Base-by-base conservation (phyloP, 75 land plant genomes). In the Adiantum capillusveneris region DNA sequence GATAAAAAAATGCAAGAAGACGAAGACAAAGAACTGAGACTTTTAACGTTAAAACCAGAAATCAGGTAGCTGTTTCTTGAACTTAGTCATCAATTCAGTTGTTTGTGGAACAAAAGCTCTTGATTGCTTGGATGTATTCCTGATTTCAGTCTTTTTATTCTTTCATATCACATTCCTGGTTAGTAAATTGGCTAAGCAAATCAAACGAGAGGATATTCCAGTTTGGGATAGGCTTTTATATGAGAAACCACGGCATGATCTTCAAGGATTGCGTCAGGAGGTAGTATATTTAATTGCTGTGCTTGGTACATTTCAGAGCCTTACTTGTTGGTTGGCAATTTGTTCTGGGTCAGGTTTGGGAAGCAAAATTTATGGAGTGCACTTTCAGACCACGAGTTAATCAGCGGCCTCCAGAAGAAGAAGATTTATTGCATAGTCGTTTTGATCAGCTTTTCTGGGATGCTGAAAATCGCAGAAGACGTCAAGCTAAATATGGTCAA, bases 381-480 rank as follows among this genome's bases (percentile, higher is more conserved):
- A 73, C 76, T 31, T 73, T 67, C 29, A 59, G 44, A 55, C 76
- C 76, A 30, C 52, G 56, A 22, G 64, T 73, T 14, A 73, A 73
- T 34, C 66, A 61, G 34, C 68, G 45, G 25, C 41, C 29, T 39
- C 17, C 26, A 39, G 51, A 29, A 31, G 60, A 56, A 5, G 46
- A 62, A 17, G 59, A 43, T 48, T 29, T 49, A 0, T 27, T 43
- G 16, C 29, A 53, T 45, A 17, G 49, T 51, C 70, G 76, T 2
- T 66, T 73, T 61, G 76, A 73, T 31, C 76, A 62, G 30, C 59
- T 73, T 0, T 73, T 73, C 22, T 56, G 58, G 54, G 76, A 73
- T 73, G 76, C 76, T 17, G 76, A 73, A 45, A 60, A 48, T 53
- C 65, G 76, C 5, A 28, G 76, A 36, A 59, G 70, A 0, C 76